Base-by-base conservation (phyloP, 192 early-diverging fungal genomes). In the Coemansia reversa region DNA sequence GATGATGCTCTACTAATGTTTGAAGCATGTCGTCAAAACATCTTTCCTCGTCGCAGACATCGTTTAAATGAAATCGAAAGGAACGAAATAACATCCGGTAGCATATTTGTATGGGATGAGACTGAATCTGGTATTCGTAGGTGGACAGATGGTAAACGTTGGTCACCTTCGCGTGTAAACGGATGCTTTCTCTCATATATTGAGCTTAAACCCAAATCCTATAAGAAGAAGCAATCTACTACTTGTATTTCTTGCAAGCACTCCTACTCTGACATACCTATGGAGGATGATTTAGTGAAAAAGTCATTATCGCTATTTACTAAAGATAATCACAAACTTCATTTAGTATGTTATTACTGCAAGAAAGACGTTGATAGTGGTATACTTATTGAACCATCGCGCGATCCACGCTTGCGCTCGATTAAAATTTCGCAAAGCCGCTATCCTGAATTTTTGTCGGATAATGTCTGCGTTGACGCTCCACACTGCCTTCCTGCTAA, bases 111-210 rank as follows among this genome's bases (percentile, higher is more conserved):
- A 39, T 95, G 92, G 88, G 91, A 92, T 73, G 93, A 95, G 73
- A 84, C 86, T 30, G 93, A 95, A 65, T 87, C 90, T 14, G 92
- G 91, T n/a, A 94, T 95, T 83, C 75, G 87, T 57, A 80, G 93
- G 14, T 95, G 93, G 93, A 94, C 93, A 0, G 93, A 95, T 72
- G 92, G 92, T 51, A 85, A 84, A 72, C 85, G 83, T n/a, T 95
- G 93, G 93, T 91, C 89, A 20, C 89, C 93, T 1, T 89, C 87
- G 27, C 85, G 93, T 42, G 92, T 93, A 63, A 84, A 86, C 25
- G 92, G 93, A 32, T 88, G 84, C 47, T 94, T 94, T 76, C 72
- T 95, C 19, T 88, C 90, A 0, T 94, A 95, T 66, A 84, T 85
- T 64, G 92, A 94, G 76, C 74, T 92, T 23, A 87, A 94, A 63